A percentile compares a stretch with the other conserved stretches of the same genome.
Conservation (phyloP, 2,329 filamentous ascomycete genomes). For the Elsinoe ampelina region DNA sequence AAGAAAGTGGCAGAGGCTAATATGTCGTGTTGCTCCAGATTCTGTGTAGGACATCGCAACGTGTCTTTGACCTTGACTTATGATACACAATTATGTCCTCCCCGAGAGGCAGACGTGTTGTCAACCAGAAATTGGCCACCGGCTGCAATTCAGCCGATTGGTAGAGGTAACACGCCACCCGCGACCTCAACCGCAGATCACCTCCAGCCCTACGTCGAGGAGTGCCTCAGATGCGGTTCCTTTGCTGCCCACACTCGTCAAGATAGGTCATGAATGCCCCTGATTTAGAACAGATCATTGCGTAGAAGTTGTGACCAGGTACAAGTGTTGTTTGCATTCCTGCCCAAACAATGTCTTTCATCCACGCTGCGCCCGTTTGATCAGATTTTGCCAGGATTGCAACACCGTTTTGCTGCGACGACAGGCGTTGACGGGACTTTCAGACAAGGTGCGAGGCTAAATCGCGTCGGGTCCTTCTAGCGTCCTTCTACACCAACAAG, state of each 20-base stretch:
- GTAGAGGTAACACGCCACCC: background rate
- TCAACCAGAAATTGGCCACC: slow-evolving; percentile 5
- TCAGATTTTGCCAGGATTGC: background rate
- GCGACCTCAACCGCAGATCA: background rate
- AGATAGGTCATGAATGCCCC: background rate
- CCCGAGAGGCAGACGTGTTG: background rate
- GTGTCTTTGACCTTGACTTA: background rate
- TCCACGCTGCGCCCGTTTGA: background rate
- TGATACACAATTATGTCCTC: background rate
- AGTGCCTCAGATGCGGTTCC: background rate
- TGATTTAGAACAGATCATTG: background rate
- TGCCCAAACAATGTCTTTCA: background rate
- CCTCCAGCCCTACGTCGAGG: slow-evolving; percentile 9
- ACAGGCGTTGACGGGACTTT: slow-evolving; percentile 8
- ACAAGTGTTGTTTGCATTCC: background rate
- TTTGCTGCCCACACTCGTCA: background rate
- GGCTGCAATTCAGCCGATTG: slow-evolving; percentile 1
- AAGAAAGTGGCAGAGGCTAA: background rate
- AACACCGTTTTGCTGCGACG: background rate
- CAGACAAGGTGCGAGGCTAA: slow-evolving; percentile 8
- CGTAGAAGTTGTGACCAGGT: background rate
- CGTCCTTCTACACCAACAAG: slow-evolving; percentile 2
- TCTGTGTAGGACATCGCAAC: background rate
- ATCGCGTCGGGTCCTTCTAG: background rate
- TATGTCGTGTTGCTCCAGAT: background rate